Conservation (phyloP, 495 filamentous ascomycete genomes). For the Rostrohypoxylon terebratum region DNA sequence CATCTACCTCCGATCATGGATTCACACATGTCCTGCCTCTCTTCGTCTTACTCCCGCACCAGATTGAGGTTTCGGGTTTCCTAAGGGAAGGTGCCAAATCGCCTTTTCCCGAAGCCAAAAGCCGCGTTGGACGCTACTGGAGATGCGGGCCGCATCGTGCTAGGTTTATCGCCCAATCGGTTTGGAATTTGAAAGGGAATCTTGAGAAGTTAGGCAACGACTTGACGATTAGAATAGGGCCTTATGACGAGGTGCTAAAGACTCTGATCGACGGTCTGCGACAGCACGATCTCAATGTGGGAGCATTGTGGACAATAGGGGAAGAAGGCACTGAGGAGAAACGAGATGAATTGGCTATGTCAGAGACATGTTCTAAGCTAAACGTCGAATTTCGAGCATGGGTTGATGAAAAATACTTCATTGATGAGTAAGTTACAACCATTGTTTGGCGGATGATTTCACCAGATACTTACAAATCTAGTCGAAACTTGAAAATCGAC, state of each 20-base stretch:
- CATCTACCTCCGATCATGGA: slow-evolving; percentile 57
- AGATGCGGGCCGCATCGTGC: slow-evolving; percentile 74
- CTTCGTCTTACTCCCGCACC: slow-evolving; percentile 71
- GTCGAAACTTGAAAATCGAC: slow-evolving; percentile 67
- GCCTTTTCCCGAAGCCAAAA: slow-evolving; percentile 71
- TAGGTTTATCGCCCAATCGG: slow-evolving; percentile 73
- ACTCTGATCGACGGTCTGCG: slow-evolving; percentile 62
- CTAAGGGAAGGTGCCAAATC: slow-evolving; percentile 56
- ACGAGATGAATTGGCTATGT: slow-evolving; percentile 66
- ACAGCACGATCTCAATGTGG: slow-evolving; percentile 57
- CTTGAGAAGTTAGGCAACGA: slow-evolving; percentile 67
- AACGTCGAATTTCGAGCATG: slow-evolving; percentile 69
- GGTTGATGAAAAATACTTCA: slow-evolving; percentile 78
- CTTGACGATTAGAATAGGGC: slow-evolving; percentile 72
- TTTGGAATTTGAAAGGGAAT: slow-evolving; percentile 73
- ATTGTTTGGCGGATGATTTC: background rate
- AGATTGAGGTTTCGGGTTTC: slow-evolving; percentile 78
- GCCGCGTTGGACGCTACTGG: slow-evolving; percentile 69
- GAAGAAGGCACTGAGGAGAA: slow-evolving; percentile 75
- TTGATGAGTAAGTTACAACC: slow-evolving; percentile 70
- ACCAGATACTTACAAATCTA: slow-evolving; percentile 39
- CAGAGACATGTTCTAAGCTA: slow-evolving; percentile 57
- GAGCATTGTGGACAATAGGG: slow-evolving; percentile 74
- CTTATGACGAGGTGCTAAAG: slow-evolving; percentile 63
- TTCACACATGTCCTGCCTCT: slow-evolving; percentile 76